Evolutionary conservation across 1,284 basidiomycete species (phyloP), one percentile per base, ranked within the genome.

Genomic region (Boletus austroedulis): DNA sequence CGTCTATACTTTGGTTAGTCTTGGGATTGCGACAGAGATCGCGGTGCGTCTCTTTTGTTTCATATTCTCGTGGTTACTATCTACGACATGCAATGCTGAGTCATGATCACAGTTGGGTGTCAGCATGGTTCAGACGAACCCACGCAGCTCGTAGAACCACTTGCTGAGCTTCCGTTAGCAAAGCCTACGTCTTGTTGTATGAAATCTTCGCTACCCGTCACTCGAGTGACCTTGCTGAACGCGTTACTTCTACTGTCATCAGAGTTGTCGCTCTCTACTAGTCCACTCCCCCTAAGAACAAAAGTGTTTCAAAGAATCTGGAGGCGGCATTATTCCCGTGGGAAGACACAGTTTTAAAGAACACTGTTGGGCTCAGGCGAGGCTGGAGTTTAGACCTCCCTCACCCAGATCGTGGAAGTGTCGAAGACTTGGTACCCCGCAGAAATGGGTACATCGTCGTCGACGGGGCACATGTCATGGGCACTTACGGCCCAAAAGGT

Each of bases 341-440:
- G 97, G 97, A 9, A 83, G 96, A 57, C 88, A 92, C 36, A 91
- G 94, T 1, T 83, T 95, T 73, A 99, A 98, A 76, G 96, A 99
- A 77, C 98, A 93, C 75, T 85, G 83, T 87, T 59, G 96, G 95
- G 1, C 72, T 98, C 53, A 84, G 84, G 67, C 80, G 83, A 52
- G 96, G 97, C 0, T 99, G 93, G 92, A 84, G 85, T n/a, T n/a
- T n/a, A n/a, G n/a, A n/a, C 91, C 2, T 93, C 94, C 1, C 77
- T 98, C 17, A 61, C 62, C 8, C 80, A 83, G 36, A 86, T 97
- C 55, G 80, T 86, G 17, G 78, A 81, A 17, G 80, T 5, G 67
- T 90, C 41, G 86, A 89, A 40, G 74, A 79, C 26, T 64, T 82
- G 26, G 79, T 93, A 38, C 86, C 87, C 0, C 58, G 66, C 5